These are phyloP conservation scores for Sugiyamaella chiloensis DNA, from an alignment of 805 yeast species.

Conservation along the genomic window DNA sequence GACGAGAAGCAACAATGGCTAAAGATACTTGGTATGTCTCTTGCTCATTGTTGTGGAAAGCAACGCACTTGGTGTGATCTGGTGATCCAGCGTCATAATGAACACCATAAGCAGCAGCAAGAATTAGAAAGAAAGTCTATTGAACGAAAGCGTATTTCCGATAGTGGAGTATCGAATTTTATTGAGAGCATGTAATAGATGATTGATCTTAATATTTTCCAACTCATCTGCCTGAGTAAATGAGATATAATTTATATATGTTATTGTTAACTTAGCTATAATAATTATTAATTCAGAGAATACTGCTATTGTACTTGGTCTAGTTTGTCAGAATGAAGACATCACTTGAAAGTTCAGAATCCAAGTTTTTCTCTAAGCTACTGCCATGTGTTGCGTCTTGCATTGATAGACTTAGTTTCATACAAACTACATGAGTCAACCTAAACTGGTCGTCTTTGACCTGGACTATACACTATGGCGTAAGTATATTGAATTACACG, in stretches of 20 bases:
- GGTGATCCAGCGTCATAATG: conserved; percentile 17
- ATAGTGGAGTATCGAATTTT: conserved; percentile 13
- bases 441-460: conserved; percentile 66
- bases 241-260: too few species aligned
- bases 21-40: conserved; percentile 50
- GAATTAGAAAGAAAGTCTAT: conserved; percentile 12
- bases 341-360: too few species aligned
- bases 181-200: conserved; percentile 22
- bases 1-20: conserved; percentile 66
- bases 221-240: too few species aligned
- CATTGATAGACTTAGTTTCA: neutral
- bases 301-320: too few species aligned
- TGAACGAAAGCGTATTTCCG: conserved; percentile 10
- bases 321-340: too few species aligned
- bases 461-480: conserved; percentile 80
- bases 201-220: too few species aligned
- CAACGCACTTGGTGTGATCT: conserved; percentile 19
- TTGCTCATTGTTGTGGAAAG: conserved; percentile 29
- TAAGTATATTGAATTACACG: conserved; percentile 26
- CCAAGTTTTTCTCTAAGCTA: too few species aligned
- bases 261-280: too few species aligned
- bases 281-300: too few species aligned
- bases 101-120: conserved; percentile 9
- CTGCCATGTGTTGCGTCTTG: too few species aligned
- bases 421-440: conserved; percentile 26